A percentile compares a stretch with the other conserved stretches of the same genome.
These are phyloP conservation scores for Termitomyces sp. DNA, from an alignment of 768 basidiomycete species.

Conservation along the genomic window DNA sequence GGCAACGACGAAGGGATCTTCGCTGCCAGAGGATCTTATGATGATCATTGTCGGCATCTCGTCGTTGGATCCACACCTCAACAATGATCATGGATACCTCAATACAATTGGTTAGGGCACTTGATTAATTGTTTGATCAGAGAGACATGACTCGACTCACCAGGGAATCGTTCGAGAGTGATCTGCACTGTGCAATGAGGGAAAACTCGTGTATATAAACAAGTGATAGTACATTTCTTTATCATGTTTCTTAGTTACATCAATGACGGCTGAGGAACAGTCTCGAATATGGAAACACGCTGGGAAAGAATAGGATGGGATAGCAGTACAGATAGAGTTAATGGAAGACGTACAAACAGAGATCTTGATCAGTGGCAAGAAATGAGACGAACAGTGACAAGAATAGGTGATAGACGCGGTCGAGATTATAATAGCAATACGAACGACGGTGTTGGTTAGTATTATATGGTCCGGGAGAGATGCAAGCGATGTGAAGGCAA, in stretches of 20 bases:
- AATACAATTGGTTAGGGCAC: background rate
- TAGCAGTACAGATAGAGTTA: background rate
- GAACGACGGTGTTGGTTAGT: background rate
- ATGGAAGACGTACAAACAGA: background rate
- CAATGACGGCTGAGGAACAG: background rate
- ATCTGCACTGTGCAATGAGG: background rate
- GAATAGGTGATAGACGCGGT: background rate
- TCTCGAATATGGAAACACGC: background rate
- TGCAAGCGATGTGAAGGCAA: background rate
- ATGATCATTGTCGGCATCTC: slow-evolving; percentile 3
- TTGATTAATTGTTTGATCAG: background rate
- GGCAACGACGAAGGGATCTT: slow-evolving; percentile 5
- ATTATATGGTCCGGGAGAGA: background rate
- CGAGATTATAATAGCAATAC: background rate
- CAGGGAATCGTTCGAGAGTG: background rate
- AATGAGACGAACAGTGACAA: background rate
- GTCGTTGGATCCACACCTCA: slow-evolving; percentile 9
- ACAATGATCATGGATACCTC: background rate
- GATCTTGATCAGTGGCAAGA: background rate
- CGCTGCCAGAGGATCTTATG: slow-evolving; percentile 6
- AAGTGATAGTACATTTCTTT: slow-evolving; percentile 8
- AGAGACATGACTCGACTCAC: background rate
- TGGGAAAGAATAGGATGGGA: background rate
- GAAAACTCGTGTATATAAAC: slow-evolving; percentile 7
- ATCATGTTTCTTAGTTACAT: slow-evolving; percentile 6